Evolutionary conservation across 768 basidiomycete genomes (phyloP).

Genomic region (Ramaria sp.): DNA sequence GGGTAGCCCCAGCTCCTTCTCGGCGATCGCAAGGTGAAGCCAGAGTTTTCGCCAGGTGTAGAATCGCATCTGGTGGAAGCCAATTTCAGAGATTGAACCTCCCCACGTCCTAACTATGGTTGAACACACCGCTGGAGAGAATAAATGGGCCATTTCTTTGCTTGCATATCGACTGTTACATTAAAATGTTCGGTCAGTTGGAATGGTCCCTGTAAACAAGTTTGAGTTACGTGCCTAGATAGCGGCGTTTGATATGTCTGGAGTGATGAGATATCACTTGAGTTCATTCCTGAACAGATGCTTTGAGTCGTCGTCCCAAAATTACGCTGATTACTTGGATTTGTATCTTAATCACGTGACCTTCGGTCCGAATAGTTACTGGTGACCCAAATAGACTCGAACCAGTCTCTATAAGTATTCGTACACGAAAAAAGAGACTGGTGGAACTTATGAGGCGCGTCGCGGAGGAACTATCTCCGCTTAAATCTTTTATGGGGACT

Average conservation of each 20-base stretch:
- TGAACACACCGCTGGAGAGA: conserved; percentile 75
- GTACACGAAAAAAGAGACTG: too few species aligned
- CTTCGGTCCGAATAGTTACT: too few species aligned
- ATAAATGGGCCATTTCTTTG: conserved; percentile 96
- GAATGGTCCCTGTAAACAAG: not conserved
- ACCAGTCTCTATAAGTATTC: too few species aligned
- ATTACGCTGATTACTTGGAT: too few species aligned
- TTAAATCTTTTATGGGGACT: too few species aligned
- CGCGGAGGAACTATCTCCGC: too few species aligned
- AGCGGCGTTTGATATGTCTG: not conserved
- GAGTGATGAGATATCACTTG: not conserved
- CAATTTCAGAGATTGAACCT: too few species aligned
- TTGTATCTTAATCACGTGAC: too few species aligned
- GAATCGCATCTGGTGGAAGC: conserved; percentile 66
- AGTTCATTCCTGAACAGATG: not conserved
- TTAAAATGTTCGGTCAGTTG: not conserved
- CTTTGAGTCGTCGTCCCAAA: too few species aligned
- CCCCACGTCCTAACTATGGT: too few species aligned
- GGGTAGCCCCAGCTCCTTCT: conserved; percentile 88
- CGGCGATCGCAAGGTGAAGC: conserved; percentile 89
- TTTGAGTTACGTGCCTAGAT: not conserved
- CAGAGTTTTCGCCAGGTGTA: conserved; percentile 92
- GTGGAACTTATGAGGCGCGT: too few species aligned
- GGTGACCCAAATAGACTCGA: too few species aligned
- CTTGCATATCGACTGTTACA: conserved; percentile 86